Conservation (phyloP, 805 yeast genomes). For the Candida pseudoglaebosa region DNA sequence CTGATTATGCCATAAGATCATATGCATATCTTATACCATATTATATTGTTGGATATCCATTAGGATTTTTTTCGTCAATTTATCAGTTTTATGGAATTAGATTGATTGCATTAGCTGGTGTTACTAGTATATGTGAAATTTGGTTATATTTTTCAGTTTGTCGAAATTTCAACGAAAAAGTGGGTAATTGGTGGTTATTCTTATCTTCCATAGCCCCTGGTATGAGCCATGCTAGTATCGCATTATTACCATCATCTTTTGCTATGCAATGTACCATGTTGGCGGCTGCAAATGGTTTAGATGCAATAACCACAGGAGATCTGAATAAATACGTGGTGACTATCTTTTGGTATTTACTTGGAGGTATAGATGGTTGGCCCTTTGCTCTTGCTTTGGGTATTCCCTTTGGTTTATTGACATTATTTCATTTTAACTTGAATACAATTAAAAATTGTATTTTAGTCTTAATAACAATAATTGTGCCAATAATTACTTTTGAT, state of each 20-base stretch:
- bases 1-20: constrained; percentile 81
- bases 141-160: constrained; percentile 43
- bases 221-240: constrained; percentile 82
- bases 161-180: constrained; percentile 25
- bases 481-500: constrained; percentile 45
- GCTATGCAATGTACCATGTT: constrained; percentile 50
- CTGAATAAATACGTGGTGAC: constrained; percentile 12
- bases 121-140: constrained; percentile 49
- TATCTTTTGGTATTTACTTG: constrained; percentile 49
- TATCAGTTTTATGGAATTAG: constrained; percentile 54
- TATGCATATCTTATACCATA: constrained; percentile 70
- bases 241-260: constrained; percentile 79
- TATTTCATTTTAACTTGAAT: constrained; percentile 5
- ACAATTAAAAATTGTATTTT: constrained; percentile 3
- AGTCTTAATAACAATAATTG: constrained; percentile 14
- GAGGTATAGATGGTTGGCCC: constrained; percentile 90
- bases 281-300: constrained; percentile 38
- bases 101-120: constrained; percentile 30
- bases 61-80: constrained; percentile 9
- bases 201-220: constrained; percentile 69
- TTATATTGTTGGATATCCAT: constrained; percentile 24
- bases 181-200: constrained; percentile 61
- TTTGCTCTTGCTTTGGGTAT: constrained; percentile 63
- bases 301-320: constrained; percentile 12
- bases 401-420: constrained; percentile 50